phyloP scores from a whole-genome alignment of 345 rosid genomes.

The Cardamine chenopodiifolia region DNA sequence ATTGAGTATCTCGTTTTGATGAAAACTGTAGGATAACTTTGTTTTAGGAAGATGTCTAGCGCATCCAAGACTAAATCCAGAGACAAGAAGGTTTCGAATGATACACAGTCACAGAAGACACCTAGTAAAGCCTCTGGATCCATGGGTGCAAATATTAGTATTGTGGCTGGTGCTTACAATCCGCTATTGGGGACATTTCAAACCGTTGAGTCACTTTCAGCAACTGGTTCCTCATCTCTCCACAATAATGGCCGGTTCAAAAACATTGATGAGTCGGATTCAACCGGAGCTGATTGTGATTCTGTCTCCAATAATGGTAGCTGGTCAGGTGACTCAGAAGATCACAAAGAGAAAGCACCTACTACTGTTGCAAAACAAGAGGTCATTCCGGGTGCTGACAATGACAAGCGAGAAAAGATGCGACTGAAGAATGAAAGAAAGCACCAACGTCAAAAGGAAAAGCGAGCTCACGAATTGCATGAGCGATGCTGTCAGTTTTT shows the following conservation, averaged over 20 bases:
- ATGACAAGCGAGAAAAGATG: conserved; percentile 83
- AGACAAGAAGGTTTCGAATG: conserved; percentile 76
- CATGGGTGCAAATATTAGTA: conserved; percentile 52
- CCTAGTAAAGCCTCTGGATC: conserved; percentile 57
- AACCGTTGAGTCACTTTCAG: conserved; percentile 55
- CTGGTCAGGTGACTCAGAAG: conserved; percentile 98
- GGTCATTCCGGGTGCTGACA: conserved; percentile 71
- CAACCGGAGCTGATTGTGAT: conserved; percentile 74
- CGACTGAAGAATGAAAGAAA: conserved; percentile 91
- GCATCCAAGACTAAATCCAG: conserved; percentile 68
- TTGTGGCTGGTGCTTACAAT: conserved; percentile 74
- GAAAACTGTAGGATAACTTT: conserved; percentile 31
- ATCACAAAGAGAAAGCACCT: conserved; percentile 72
- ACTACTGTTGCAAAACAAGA: conserved; percentile 57
- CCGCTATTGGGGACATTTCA: conserved; percentile 78
- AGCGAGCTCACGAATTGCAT: conserved; percentile 85
- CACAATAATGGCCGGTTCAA: conserved; percentile 69
- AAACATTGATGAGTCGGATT: conserved; percentile 80
- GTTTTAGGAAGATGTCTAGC: conserved; percentile 59
- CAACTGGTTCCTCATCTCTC: conserved; percentile 54
- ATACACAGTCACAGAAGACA: conserved; percentile 57
- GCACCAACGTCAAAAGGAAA: conserved; percentile 93
- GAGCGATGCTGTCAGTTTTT: conserved; percentile 78
- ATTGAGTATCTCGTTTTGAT: conserved; percentile 9
- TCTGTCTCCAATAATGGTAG: conserved; percentile 86